phyloP scores from a whole-genome alignment of 108 stramenopile species.

The Skeletonema marinoi region DNA sequence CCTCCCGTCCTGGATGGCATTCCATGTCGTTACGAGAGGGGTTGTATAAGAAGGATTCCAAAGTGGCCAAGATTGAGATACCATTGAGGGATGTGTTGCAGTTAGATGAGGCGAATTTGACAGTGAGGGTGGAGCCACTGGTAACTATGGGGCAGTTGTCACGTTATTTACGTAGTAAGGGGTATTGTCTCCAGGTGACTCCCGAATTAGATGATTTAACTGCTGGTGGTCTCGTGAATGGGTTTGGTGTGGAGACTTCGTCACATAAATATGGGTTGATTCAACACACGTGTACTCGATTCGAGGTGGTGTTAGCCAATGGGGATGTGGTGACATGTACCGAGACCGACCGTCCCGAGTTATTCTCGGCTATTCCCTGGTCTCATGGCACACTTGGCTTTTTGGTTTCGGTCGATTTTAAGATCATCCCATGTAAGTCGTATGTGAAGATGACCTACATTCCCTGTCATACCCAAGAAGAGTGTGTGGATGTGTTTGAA shows the following conservation, averaged over 20 bases:
- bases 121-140: constrained; percentile 40
- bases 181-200: constrained; percentile 51
- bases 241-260: constrained; percentile 63
- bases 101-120: constrained; percentile 28
- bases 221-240: constrained; percentile 61
- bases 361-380: constrained; percentile 72
- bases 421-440: constrained; percentile 51
- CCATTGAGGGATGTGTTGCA: constrained; percentile 44
- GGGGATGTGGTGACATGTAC: constrained; percentile 52
- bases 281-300: constrained; percentile 54
- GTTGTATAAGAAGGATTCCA: constrained; percentile 28
- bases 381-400: constrained; percentile 66
- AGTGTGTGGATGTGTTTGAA: constrained; percentile 24
- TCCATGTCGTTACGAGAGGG: constrained; percentile 26
- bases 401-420: constrained; percentile 53
- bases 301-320: constrained; percentile 47
- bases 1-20: constrained; percentile 39
- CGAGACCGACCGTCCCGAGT: constrained; percentile 52
- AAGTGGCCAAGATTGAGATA: constrained; percentile 44
- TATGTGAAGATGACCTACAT: constrained; percentile 54
- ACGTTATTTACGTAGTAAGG: constrained; percentile 35
- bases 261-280: constrained; percentile 62
- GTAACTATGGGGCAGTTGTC: constrained; percentile 51
- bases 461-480: constrained; percentile 40
- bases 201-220: constrained; percentile 73